A percentile compares a stretch with the other conserved stretches of the same genome.
Conservation (phyloP, 768 basidiomycete genomes). For the Coprinopsis sp. region DNA sequence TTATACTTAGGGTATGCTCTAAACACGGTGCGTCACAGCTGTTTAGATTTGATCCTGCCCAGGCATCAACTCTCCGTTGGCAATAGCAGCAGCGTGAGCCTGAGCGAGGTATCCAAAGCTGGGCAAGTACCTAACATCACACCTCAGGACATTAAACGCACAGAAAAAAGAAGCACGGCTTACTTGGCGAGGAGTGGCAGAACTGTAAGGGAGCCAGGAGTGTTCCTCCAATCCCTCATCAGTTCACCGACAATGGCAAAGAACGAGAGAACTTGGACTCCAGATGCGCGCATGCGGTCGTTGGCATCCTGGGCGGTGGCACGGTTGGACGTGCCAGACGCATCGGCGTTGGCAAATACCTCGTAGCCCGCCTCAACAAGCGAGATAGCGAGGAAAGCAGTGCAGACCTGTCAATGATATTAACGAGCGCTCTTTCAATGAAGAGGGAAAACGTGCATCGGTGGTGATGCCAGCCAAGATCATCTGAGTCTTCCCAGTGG, state of each 20-base stretch:
- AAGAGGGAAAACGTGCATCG: too few relatives aligned
- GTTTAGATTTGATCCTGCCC: too few relatives aligned
- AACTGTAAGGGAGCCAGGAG: constrained; percentile 38
- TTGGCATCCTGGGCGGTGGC: constrained; percentile 42
- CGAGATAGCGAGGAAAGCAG: constrained; percentile 43
- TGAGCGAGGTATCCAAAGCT: not conserved
- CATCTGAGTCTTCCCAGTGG: constrained; percentile 46
- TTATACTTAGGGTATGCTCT: too few relatives aligned
- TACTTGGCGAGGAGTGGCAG: constrained; percentile 43
- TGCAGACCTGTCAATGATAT: constrained; percentile 35
- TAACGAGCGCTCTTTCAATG: constrained; percentile 15
- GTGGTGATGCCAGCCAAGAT: constrained; percentile 48
- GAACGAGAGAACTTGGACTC: constrained; percentile 40
- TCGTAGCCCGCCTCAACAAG: constrained; percentile 41
- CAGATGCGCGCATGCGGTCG: constrained; percentile 43
- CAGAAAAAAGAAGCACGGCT: constrained; percentile 11
- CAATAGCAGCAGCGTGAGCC: not conserved
- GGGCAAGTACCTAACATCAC: not conserved
- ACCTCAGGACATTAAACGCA: not conserved
- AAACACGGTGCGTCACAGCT: too few relatives aligned
- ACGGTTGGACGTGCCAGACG: constrained; percentile 37
- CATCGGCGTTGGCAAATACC: constrained; percentile 45
- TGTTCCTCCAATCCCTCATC: constrained; percentile 49
- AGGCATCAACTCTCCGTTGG: too few relatives aligned
- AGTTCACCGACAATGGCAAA: constrained; percentile 42